Base-by-base conservation (phyloP, 306 rosid genomes). In the Pyrus pyrifolia region DNA sequence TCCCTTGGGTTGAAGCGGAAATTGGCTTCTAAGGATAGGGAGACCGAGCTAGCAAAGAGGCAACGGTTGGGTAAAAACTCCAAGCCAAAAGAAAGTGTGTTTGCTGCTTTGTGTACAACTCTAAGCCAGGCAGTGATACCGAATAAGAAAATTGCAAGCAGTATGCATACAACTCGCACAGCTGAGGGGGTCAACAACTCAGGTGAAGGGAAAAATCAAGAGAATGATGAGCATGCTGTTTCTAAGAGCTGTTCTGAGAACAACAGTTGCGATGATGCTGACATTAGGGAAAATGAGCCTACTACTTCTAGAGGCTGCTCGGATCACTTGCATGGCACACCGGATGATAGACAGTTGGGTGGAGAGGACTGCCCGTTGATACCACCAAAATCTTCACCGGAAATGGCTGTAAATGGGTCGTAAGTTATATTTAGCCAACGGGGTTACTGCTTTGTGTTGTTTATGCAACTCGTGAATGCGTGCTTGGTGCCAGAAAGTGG, bases 391-490 rank as follows among this genome's bases (percentile, higher is more conserved):
- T 87, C 98, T 27, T 91, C 96, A 12, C 90, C 97, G 21, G 97
- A 91, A 79, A 94, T 94, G 98, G 87, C 93, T 74, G 97, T 91
- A 75, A 94, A 94, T 79, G 97, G 98, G 71, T 94, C 93, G 0
- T 94, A 77, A 83, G 67, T 81, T 77, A 21, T 62, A 74, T 78
- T 71, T 31, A 64, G 79, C 73, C 75, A 15, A 19, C 58, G 64
- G 70, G 65, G 29, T 68, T 62, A 52, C 18, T 31, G 31, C 23
- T 71, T 72, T 79, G 31, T 84, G 72, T 74, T 72, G 79, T 76
- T 72, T 45, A 44, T 68, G 81, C 69, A 66, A 72, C 86, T 58
- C 60, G 80, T 80, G 74, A 76, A 85, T 76, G 82, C 77, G 81
- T 80, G 80, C 79, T 77, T 80, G 81, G 85, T 77, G 87, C 89